These are phyloP conservation scores for Leavenworthia alabamica DNA, from an alignment of 345 rosid species.

Conservation along the genomic window DNA sequence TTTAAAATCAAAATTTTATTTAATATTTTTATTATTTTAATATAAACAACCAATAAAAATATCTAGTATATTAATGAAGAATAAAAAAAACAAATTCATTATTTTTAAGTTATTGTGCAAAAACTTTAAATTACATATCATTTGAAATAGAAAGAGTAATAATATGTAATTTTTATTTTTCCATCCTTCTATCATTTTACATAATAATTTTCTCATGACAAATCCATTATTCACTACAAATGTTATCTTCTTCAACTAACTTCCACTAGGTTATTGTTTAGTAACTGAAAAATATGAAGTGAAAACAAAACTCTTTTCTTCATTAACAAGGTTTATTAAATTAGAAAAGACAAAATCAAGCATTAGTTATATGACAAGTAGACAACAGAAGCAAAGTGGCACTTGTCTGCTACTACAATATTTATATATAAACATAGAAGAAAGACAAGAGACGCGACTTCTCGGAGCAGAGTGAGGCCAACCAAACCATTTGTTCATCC, in stretches of 20 bases:
- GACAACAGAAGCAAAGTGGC: slow-evolving; percentile 14
- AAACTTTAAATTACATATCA: too few species aligned
- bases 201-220: neutral
- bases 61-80: too few species aligned
- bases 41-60: too few species aligned
- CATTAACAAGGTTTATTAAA: neutral
- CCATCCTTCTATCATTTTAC: neutral
- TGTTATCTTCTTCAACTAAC: neutral
- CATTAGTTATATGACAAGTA: neutral
- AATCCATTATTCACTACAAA: neutral
- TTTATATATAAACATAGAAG: neutral
- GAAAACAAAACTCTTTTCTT: neutral
- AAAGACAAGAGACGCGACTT: slow-evolving; percentile 42
- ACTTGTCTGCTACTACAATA: neutral
- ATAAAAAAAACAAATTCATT: too few species aligned
- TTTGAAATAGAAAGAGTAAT: too few species aligned
- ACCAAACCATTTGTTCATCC: slow-evolving; percentile 20
- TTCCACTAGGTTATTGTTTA: neutral
- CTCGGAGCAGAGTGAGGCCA: slow-evolving; percentile 45
- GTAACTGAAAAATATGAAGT: neutral
- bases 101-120: too few species aligned
- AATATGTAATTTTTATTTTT: neutral
- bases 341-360: neutral
- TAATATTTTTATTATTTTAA: too few species aligned
- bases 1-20: too few species aligned